Evolutionary conservation across 306 rosid species (phyloP).

Genomic region (Dicorynia guianensis): DNA sequence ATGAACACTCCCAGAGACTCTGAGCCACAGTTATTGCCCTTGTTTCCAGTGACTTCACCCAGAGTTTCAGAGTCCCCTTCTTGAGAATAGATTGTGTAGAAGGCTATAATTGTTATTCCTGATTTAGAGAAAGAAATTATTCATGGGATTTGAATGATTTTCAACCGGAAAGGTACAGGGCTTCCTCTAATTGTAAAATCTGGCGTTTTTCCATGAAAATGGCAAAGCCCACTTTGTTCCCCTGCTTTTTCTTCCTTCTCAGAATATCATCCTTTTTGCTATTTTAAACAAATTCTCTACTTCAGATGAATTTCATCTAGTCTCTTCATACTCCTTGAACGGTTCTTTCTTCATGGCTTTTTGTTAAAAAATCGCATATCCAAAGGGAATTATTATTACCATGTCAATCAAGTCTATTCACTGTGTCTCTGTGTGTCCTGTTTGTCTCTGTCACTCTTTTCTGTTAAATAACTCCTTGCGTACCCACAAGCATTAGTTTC

Average conservation of each 20-base stretch:
- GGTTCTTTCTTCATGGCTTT: constrained; percentile 24
- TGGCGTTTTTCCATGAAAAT: constrained; percentile 47
- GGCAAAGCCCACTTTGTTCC: constrained; percentile 41
- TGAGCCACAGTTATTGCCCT: constrained; percentile 77
- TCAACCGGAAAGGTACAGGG: constrained; percentile 46
- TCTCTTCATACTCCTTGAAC: constrained; percentile 30
- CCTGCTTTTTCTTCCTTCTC: constrained; percentile 20
- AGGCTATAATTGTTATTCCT: constrained; percentile 38
- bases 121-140: constrained; percentile 33
- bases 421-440: neutral
- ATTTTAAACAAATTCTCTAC: constrained; percentile 15
- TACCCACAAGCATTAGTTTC: constrained; percentile 9
- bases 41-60: constrained; percentile 85
- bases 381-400: neutral
- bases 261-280: constrained; percentile 23
- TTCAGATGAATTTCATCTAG: constrained; percentile 30
- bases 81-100: constrained; percentile 31
- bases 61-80: constrained; percentile 77
- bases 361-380: constrained; percentile 28
- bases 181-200: constrained; percentile 68
- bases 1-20: constrained; percentile 69
- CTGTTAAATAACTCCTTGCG: neutral
- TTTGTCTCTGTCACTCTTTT: neutral
- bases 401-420: constrained; percentile 28
- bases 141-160: constrained; percentile 47